Evolutionary conservation across 2,329 filamentous ascomycete genomes (phyloP), one percentile per base, ranked within the genome.

Genomic region (Colletotrichum gigasporum): DNA sequence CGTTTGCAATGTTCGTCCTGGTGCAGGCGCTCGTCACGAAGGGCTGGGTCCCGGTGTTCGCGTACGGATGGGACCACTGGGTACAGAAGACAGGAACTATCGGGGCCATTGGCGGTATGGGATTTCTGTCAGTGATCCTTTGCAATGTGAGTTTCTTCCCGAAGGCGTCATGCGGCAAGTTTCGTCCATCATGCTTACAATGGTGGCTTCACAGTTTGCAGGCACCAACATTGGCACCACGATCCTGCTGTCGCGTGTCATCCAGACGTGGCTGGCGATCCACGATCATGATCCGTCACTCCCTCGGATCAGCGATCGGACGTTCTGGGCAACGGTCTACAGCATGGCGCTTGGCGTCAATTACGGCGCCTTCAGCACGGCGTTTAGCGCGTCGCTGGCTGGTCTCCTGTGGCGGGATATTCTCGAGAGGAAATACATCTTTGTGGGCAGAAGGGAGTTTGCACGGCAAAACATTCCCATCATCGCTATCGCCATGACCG

Each of bases 221-320:
- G 91, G 91, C 16, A 93, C 91, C 2, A 93, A 93, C 68, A 93
- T 93, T 54, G 90, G 91, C 32, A 91, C 90, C 0, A 90, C 90
- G 0, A 93, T 93, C 70, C 84, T 93, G 1, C 80, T 93, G 1
- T 91, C 85, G 8, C 87, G 90, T 3, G 84, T 92, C 6, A 85
- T 93, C 10, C 90, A 93, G 72, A 79, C 85, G 0, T 93, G 91
- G 91, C 79, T 86, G 66, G 70, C 78, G 2, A 91, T 93, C 39
- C 87, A 90, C 67, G 58, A 71, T 0, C 63, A 67, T 0, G 83
- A 80, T n/a, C n/a, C 37, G 75, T 76, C 0, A 75, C 73, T 1
- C 74, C 81, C 1, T n/a, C n/a, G n/a, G n/a, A 90, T 93, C 51
- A 84, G 79, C 11, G 78, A 92, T 42, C 83, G 90, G 3, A 90